phyloP scores from a whole-genome alignment of 164 flowering plant species.

The Sextonia rubra region DNA sequence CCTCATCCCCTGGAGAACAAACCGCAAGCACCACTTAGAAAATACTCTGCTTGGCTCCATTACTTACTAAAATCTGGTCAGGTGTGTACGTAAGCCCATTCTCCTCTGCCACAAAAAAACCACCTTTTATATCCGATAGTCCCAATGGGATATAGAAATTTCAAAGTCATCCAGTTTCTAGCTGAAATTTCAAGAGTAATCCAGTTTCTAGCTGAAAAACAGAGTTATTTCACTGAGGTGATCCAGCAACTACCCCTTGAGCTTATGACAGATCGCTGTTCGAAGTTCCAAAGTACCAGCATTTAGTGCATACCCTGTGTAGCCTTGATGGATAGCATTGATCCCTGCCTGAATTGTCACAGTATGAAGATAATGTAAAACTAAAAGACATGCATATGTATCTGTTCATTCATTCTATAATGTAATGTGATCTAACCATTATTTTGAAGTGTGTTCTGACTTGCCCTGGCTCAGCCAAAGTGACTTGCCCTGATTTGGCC shows the following conservation, averaged over 20 bases:
- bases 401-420: background rate
- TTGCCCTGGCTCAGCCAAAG: too few species aligned
- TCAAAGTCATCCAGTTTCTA: background rate
- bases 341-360: constrained; percentile 70
- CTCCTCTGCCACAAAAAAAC: constrained; percentile 59
- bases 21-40: constrained; percentile 81
- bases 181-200: too few species aligned
- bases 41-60: constrained; percentile 90
- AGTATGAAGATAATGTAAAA: background rate
- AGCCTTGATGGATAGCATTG: constrained; percentile 87
- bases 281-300: constrained; percentile 83
- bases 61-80: constrained; percentile 85
- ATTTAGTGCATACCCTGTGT: constrained; percentile 89
- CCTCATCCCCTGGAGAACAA: constrained; percentile 98
- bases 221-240: background rate
- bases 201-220: too few species aligned
- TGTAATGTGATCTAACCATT: background rate
- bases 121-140: constrained; percentile 6
- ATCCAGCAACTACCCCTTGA: constrained; percentile 49
- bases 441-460: too few species aligned
- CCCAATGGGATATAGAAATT: background rate
- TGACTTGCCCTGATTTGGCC: too few species aligned
- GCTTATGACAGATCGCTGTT: constrained; percentile 79
- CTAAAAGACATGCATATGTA: background rate
- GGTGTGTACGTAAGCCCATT: constrained; percentile 82